These are phyloP conservation scores for Desmodesmus armatus DNA, from an alignment of 139 green algal genomes.

Conservation along the genomic window DNA sequence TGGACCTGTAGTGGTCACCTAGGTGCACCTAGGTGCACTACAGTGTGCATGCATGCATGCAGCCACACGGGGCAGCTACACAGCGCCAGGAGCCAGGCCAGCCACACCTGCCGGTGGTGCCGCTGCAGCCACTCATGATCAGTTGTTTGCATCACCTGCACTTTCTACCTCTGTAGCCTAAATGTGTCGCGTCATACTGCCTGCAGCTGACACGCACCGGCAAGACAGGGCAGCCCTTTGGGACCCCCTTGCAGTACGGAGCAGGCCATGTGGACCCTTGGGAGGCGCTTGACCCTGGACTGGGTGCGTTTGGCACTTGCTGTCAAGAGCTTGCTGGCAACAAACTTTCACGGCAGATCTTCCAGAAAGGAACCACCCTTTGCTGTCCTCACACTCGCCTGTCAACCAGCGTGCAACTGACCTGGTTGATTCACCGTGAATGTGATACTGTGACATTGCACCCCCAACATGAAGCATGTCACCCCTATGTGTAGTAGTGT, in stretches of 20 bases:
- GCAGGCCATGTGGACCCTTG: background rate
- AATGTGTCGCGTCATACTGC: no score
- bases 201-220: background rate
- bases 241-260: constrained; percentile 10
- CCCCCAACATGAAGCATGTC: background rate
- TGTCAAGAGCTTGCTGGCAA: no score
- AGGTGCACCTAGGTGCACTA: no score
- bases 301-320: background rate
- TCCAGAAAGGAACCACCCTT: background rate
- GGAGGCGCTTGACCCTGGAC: background rate
- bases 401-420: background rate
- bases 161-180: no score
- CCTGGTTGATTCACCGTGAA: background rate
- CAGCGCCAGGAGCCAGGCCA: no score
- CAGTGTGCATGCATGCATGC: no score
- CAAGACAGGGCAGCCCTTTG: background rate
- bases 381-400: background rate
- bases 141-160: no score
- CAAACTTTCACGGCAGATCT: background rate
- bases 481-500: background rate
- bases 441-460: background rate
- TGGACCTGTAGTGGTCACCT: no score
- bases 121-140: no score
- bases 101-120: no score
- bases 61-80: no score